phyloP scores from a whole-genome alignment of 306 rosid genomes.

The Acacia crassicarpa region DNA sequence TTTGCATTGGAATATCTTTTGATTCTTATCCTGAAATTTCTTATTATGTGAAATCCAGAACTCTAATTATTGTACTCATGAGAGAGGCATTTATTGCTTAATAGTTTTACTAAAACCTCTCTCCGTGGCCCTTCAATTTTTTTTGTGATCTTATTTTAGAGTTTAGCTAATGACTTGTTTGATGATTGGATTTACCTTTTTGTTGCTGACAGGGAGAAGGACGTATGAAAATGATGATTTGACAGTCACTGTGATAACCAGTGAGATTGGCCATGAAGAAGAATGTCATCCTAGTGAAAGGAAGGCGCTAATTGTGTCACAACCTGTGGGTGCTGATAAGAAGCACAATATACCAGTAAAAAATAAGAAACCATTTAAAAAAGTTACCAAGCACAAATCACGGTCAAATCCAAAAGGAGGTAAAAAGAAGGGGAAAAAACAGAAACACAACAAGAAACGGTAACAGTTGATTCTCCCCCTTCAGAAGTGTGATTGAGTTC shows the following conservation, averaged over 20 bases:
- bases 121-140: background rate
- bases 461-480: conserved; percentile 10
- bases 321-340: conserved; percentile 42
- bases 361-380: conserved; percentile 64
- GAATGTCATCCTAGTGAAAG: conserved; percentile 44
- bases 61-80: background rate
- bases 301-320: conserved; percentile 33
- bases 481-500: conserved; percentile 23
- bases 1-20: background rate
- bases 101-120: background rate
- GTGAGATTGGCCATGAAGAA: conserved; percentile 65
- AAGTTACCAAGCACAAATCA: conserved; percentile 49
- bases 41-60: background rate
- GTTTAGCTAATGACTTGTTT: conserved; percentile 4
- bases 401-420: conserved; percentile 51
- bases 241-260: conserved; percentile 74
- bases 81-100: background rate
- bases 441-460: conserved; percentile 42
- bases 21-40: background rate
- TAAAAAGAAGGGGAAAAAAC: conserved; percentile 56
- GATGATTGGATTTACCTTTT: conserved; percentile 28
- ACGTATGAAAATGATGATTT: conserved; percentile 66
- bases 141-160: background rate
- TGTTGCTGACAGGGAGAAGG: conserved; percentile 49
- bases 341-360: conserved; percentile 45